Evolutionary conservation across 2,329 filamentous ascomycete genomes (phyloP), one percentile per base, ranked within the genome.

Genomic region (Cladophialophora yegresii): DNA sequence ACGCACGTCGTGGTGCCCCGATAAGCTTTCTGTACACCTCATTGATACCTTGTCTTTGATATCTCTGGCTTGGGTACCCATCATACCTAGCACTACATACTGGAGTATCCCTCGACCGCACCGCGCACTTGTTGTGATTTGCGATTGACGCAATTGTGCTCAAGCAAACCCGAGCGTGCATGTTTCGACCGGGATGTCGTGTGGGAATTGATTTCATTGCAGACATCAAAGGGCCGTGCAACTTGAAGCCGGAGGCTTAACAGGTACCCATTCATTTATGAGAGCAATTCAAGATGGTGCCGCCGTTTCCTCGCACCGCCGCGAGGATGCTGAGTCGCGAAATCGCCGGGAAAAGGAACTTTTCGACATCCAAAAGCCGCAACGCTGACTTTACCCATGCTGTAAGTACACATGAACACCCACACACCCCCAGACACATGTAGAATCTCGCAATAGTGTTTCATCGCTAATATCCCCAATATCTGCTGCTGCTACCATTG

Each of bases 361-460:
- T 84, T 71, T 82, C 81, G 7, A 79, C 74, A 33, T 76, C 78
- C 16, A 66, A 71, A 60, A 58, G 68, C n/a, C 69, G 68, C 55
- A 59, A 77, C 62, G 82, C 83, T 16, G 86, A 88, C 74, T 87
- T 88, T 73, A 88, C 86, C 8, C 86, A 88, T 76, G 85, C 84
- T 36, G 83, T 82, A 74, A 61, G 67, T 40, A 12, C 9, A 36
- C 40, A 49, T 16, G 1, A 4, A 20, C n/a, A 3, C n/a, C 7
- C 16, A 2, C 5, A 43, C 36, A 28, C 26, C 26, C n/a, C n/a
- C n/a, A n/a, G n/a, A 16, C 16, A n/a, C n/a, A 6, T 3, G 36
- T 43, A 20, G 36, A 33, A 33, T 36, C 33, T 3, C 33, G 9
- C 33, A 5, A 4, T 36, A 5, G 36, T 16, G 16, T 43, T 7